phyloP scores from a whole-genome alignment of 202 grass and related monocot genomes.

The Eragrostis tef region DNA sequence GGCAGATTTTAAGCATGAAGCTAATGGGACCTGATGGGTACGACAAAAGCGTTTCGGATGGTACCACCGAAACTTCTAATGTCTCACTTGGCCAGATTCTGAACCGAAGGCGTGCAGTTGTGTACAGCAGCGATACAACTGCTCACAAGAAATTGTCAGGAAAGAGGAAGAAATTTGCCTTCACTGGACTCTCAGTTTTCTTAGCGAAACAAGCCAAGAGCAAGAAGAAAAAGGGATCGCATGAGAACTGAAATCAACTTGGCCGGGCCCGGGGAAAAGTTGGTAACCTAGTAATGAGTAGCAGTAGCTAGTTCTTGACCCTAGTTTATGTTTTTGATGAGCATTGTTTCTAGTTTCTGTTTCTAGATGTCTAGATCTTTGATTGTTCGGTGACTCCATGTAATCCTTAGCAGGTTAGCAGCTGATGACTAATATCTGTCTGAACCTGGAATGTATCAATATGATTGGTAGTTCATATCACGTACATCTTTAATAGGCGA shows the following conservation, averaged over 20 bases:
- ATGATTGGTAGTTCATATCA: not conserved
- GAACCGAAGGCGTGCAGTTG: conserved; percentile 53
- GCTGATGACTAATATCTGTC: conserved; percentile 9
- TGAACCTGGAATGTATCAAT: not conserved
- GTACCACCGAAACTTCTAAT: conserved; percentile 45
- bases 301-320: conserved; percentile 31
- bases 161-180: conserved; percentile 84
- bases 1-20: conserved; percentile 91
- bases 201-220: conserved; percentile 68
- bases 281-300: not conserved
- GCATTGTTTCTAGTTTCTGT: conserved; percentile 5
- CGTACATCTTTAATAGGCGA: not conserved
- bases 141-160: conserved; percentile 40
- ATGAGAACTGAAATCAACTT: not conserved
- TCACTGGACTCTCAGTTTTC: conserved; percentile 63
- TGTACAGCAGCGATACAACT: conserved; percentile 31
- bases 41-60: conserved; percentile 47
- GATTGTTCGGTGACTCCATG: not conserved
- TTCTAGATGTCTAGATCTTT: not conserved
- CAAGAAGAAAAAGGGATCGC: conserved; percentile 67
- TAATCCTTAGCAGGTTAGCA: not conserved
- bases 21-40: conserved; percentile 73
- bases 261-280: not conserved
- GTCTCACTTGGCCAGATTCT: conserved; percentile 87
- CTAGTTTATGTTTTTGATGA: conserved; percentile 5